Evolutionary conservation across 345 rosid species (phyloP), one percentile per base, ranked within the genome.

Genomic region (Brassica incana): DNA sequence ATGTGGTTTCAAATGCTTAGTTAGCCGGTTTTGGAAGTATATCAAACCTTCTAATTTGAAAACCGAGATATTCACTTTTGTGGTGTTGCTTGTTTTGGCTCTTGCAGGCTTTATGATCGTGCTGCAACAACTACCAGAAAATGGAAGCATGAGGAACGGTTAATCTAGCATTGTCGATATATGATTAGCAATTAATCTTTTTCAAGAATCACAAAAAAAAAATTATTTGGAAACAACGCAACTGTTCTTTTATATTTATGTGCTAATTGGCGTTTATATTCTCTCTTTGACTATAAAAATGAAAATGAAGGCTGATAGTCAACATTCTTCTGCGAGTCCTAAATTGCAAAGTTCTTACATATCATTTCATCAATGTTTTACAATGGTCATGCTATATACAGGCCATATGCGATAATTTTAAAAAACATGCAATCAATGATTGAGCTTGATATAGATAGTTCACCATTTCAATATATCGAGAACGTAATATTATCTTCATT

Each of bases 101-200:
- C 74, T 82, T 93, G 58, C 87, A 78, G 83, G 45, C 78, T 68
- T 30, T 80, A 72, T 33, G 94, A 82, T 65, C 84, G 88, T 65
- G 97, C 97, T 76, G 90, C 95, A 36, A 95, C 87, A 14, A 93
- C 97, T 10, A 89, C 97, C 97, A 91, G 86, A 77, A 81, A 75
- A 56, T 15, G 6, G 35, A 74, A 29, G 40, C 60, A 70, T 25
- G 11, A 56, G 15, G 63, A 16, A 66, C 40, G 7, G 29, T 20
- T 29, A 18, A 78, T 56, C 16, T n/a, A 30, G 18, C 12, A 48
- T 6, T 6, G 20, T 10, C 10, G 20, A 43, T 65, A 1, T 6
- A 6, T 8, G 33, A 30, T 35, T 50, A 32, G 14, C 9, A 6
- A 12, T 40, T 23, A 23, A 23, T 23, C 60, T 36, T n/a, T 27